These are phyloP conservation scores for Mycena kentingensis DNA, from an alignment of 768 basidiomycete genomes.

Conservation along the genomic window DNA sequence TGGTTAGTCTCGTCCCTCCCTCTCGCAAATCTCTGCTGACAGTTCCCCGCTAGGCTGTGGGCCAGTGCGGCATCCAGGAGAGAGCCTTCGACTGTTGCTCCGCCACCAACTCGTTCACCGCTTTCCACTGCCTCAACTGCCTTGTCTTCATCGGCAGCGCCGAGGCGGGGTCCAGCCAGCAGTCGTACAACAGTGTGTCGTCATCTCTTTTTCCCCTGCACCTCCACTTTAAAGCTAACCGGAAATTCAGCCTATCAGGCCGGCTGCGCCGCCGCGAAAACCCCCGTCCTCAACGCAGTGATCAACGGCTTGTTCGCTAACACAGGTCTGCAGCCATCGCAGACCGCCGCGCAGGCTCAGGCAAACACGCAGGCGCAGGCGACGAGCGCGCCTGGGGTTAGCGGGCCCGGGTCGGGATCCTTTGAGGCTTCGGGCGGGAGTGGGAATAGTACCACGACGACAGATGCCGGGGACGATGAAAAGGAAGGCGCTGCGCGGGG, in stretches of 20 bases:
- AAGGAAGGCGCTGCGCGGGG: no score
- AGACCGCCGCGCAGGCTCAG: no score
- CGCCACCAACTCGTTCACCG: neutral
- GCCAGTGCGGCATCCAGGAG: neutral
- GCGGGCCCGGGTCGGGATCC: no score
- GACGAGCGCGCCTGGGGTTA: no score
- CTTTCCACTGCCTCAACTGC: neutral
- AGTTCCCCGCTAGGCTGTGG: neutral
- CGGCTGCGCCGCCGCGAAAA: neutral
- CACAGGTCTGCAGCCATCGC: neutral
- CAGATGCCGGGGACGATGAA: no score
- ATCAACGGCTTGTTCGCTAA: neutral
- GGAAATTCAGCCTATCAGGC: neutral
- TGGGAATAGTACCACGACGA: no score
- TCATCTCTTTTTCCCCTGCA: neutral
- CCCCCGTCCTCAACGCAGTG: neutral
- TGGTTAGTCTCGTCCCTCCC: neutral
- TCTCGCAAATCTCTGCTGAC: neutral
- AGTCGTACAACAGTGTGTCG: neutral
- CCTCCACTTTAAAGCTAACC: neutral
- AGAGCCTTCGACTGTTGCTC: neutral
- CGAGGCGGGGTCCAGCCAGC: neutral
- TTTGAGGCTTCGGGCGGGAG: no score
- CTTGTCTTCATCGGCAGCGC: neutral
- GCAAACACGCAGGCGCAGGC: no score